Conservation (phyloP, 2,329 filamentous ascomycete species). For the Furcasterigmium sp. region DNA sequence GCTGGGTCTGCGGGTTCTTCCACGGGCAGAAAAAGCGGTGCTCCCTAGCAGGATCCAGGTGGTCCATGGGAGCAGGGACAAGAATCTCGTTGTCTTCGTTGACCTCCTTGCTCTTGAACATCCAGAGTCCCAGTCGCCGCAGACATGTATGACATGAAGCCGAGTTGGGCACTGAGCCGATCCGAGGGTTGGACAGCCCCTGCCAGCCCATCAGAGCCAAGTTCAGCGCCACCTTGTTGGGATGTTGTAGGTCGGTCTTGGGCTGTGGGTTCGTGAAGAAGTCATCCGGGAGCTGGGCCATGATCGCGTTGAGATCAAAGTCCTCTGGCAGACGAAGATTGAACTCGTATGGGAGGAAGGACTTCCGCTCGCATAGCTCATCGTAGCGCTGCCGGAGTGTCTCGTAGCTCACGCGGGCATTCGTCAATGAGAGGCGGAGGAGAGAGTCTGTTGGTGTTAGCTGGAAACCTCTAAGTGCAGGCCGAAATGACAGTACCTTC, state of each 20-base stretch:
- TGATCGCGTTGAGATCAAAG: constrained; percentile 43
- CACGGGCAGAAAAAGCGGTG: constrained; percentile 84
- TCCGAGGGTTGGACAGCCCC: constrained; percentile 48
- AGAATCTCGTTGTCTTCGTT: constrained; percentile 47
- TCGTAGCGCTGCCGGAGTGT: constrained; percentile 60
- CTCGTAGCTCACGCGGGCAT: constrained; percentile 52
- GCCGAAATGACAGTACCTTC: constrained; percentile 52
- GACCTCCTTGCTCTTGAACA: constrained; percentile 75
- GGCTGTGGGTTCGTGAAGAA: constrained; percentile 47
- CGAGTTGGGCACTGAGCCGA: constrained; percentile 63
- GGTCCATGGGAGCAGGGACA: constrained; percentile 56
- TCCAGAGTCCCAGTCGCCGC: constrained; percentile 85
- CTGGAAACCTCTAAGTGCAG: background rate
- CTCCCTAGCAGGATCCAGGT: constrained; percentile 64
- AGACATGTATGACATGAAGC: constrained; percentile 82
- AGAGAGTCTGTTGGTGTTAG: constrained; percentile 44
- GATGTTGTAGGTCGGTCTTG: constrained; percentile 13
- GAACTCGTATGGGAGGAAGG: constrained; percentile 56
- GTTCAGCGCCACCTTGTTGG: constrained; percentile 59
- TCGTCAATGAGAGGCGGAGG: constrained; percentile 58
- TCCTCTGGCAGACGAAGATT: constrained; percentile 52
- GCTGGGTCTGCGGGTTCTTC: constrained; percentile 62
- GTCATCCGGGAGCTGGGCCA: constrained; percentile 43
- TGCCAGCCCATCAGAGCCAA: constrained; percentile 75
- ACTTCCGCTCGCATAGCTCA: constrained; percentile 48